A percentile compares a stretch with the other conserved stretches of the same genome.
These are phyloP conservation scores for Leccinum subrobustum DNA, from an alignment of 1,284 basidiomycete species.

Conservation along the genomic window DNA sequence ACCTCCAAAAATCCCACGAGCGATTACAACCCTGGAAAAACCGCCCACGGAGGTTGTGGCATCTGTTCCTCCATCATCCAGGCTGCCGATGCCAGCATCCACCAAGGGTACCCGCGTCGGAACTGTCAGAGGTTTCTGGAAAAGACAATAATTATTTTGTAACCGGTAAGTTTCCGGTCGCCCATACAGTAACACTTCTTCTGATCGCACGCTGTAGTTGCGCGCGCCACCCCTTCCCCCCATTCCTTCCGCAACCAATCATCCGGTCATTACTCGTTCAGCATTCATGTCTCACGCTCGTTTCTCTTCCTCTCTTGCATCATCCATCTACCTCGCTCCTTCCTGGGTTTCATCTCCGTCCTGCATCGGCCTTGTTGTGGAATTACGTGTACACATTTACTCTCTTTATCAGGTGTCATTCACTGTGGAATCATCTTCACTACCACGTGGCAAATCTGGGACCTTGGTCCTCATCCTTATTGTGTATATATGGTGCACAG, in stretches of 20 bases:
- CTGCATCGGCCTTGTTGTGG: conserved; percentile 33
- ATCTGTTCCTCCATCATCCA: conserved; percentile 13
- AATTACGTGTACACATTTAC: conserved; percentile 34
- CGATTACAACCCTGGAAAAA: conserved; percentile 7
- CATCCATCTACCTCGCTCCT: conserved; percentile 6
- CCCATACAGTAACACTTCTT: not conserved
- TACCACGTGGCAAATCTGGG: conserved; percentile 1
- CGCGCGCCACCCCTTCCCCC: conserved; percentile 1
- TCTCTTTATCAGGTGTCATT: conserved; percentile 14
- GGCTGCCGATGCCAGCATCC: conserved; percentile 27
- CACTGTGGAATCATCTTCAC: conserved; percentile 3
- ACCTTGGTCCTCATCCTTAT: conserved; percentile 16
- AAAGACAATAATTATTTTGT: conserved; percentile 17
- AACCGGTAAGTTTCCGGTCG: conserved; percentile 8
- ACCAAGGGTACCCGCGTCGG: conserved; percentile 23
- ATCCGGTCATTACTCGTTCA: conserved; percentile 23
- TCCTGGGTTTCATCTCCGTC: conserved; percentile 13
- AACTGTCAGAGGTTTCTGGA: conserved; percentile 36
- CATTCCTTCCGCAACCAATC: not conserved
- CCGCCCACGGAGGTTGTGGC: not conserved
- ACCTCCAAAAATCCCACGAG: conserved; percentile 14
- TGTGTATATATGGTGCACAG: conserved; percentile 26
- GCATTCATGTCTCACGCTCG: conserved; percentile 9
- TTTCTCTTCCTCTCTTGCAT: conserved; percentile 9
- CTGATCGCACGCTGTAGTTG: conserved; percentile 5